Evolutionary conservation across 140 eudicot species (phyloP), one percentile per base, ranked within the genome.

Genomic region (Oenanthe javanica): DNA sequence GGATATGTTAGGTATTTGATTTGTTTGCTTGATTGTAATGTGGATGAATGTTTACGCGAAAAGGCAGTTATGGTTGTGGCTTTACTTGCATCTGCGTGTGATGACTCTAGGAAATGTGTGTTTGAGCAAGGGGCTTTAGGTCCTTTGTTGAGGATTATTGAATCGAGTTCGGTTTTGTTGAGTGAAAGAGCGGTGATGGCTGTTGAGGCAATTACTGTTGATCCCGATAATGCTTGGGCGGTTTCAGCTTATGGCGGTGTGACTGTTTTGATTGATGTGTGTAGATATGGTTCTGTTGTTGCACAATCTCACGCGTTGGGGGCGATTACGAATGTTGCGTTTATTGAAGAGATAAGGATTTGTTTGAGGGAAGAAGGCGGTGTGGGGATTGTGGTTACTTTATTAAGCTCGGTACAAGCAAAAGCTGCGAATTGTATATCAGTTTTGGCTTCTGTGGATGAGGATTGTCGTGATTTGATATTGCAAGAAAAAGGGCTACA

Each of bases 81-180:
- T 0, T 76, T 93, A 6, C 83, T 93, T 0, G 93, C 93, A 0
- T 78, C 90, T 0, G 90, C 89, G 1, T 84, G 87, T 63, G 91
- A 90, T 42, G 85, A 84, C 77, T 84, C 96, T 45, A 75, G 93
- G 36, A 90, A 89, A 64, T 83, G 85, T 49, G 88, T 90, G 11
- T 93, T 93, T 45, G 97, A 93, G 55, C 89, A 93, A 67, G 97
- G 97, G 4, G 97, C 91, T 66, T 75, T 93, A 38, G 97, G 97
- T 19, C 97, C 96, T 8, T 63, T 91, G 83, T 77, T 91, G 74
- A 77, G 93, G 76, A 87, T 89, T 43, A 85, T 87, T 4, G 96
- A 93, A 72, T 86, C 91, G 12, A 85, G 91, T 45, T 87, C 96
- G 8, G 55, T 80, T 49, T 76, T 55, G 1, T 77, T 88, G 86